phyloP scores from a whole-genome alignment of 2,329 filamentous ascomycete species.

The Tolypocladium endophyticum region DNA sequence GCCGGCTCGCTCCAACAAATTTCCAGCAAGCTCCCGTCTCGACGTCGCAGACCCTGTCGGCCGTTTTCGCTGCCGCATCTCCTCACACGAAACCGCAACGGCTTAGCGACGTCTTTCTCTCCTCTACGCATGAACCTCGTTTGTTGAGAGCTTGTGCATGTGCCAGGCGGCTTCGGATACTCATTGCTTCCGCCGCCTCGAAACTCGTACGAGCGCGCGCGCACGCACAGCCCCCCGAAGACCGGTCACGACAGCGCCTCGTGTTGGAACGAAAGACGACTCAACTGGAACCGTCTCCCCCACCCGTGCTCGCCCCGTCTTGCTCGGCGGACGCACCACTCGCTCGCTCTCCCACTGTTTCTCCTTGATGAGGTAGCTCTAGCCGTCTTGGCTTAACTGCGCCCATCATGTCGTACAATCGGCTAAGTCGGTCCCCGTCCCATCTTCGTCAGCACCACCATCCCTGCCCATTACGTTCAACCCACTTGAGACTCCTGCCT shows the following conservation, averaged over 20 bases:
- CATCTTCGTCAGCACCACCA: conserved; percentile 2
- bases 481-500: neutral
- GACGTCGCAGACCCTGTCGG: neutral
- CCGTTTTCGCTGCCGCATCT: neutral
- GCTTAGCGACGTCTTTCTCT: neutral
- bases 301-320: neutral
- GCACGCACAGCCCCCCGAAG: neutral
- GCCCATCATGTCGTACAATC: conserved; percentile 60
- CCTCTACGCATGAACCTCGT: neutral
- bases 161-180: neutral
- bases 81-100: neutral
- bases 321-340: neutral
- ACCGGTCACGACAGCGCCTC: neutral
- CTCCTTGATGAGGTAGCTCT: neutral
- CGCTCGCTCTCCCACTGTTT: neutral
- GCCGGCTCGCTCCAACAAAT: neutral
- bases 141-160: neutral
- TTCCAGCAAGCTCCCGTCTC: neutral
- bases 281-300: neutral
- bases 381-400: neutral
- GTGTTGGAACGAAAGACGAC: neutral
- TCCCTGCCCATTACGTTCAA: conserved; percentile 7
- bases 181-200: neutral
- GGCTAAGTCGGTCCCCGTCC: conserved; percentile 50
- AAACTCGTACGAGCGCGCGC: neutral